Percentiles rank a stretch among this genome's conserved stretches.
These are phyloP conservation scores for Paraphoma sp. DNA, from an alignment of 2,329 filamentous ascomycete genomes.

Conservation along the genomic window DNA sequence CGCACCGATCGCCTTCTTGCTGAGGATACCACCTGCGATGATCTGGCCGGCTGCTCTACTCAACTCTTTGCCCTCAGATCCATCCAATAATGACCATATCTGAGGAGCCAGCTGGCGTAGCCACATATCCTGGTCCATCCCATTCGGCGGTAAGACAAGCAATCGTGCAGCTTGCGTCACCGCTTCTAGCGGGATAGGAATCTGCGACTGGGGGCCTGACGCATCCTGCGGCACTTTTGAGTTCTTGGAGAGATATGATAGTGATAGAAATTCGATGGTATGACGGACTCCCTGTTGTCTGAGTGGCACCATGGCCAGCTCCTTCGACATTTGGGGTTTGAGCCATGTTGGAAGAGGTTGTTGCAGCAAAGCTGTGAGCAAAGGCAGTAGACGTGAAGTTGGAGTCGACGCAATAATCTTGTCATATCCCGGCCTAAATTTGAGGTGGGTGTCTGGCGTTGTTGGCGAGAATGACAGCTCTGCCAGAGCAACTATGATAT, in stretches of 20 bases:
- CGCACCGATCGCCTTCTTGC: conserved; percentile 67
- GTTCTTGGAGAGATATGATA: conserved; percentile 65
- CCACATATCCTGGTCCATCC: conserved; percentile 64
- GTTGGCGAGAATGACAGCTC: conserved; percentile 44
- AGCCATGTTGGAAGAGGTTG: conserved; percentile 68
- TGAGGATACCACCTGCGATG: conserved; percentile 71
- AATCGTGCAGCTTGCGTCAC: conserved; percentile 68
- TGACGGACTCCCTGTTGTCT: conserved; percentile 69
- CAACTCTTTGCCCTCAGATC: conserved; percentile 63
- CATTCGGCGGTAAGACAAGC: conserved; percentile 65
- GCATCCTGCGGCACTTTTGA: conserved; percentile 49
- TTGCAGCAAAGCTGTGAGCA: conserved; percentile 69
- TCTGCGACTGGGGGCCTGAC: conserved; percentile 45
- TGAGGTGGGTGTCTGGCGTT: conserved; percentile 8
- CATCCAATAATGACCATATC: conserved; percentile 67
- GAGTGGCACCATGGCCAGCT: conserved; percentile 67
- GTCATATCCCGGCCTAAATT: conserved; percentile 26
- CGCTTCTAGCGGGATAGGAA: conserved; percentile 72
- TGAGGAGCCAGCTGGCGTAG: conserved; percentile 67
- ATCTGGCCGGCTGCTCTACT: conserved; percentile 66
- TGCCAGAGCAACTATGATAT: conserved; percentile 43
- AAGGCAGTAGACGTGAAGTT: conserved; percentile 64
- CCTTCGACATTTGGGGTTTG: conserved; percentile 61
- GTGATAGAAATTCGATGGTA: conserved; percentile 74
- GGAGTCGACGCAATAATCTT: conserved; percentile 42